Evolutionary conservation across 768 basidiomycete species (phyloP).

Genomic region (Cantharellus cinnabarinus): DNA sequence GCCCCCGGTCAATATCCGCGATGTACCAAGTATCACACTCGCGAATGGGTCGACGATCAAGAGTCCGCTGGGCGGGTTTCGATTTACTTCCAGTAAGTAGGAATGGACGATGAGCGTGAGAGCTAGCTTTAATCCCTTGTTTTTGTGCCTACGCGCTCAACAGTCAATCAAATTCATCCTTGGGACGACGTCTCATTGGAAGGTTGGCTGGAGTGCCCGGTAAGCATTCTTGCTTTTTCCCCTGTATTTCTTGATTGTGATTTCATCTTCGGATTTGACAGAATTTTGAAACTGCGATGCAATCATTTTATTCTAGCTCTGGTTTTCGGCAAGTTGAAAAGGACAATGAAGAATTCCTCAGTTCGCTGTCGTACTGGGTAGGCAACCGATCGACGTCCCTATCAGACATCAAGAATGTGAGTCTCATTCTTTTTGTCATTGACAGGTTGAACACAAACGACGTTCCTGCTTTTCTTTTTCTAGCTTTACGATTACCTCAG

Average conservation of each 20-base stretch:
- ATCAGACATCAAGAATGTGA: slow-evolving; percentile 14
- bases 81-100: slow-evolving; percentile 51
- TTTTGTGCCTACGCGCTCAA: not conserved
- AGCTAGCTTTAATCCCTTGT: slow-evolving; percentile 7
- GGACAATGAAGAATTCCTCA: slow-evolving; percentile 4
- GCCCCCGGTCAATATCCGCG: slow-evolving; percentile 23
- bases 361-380: not conserved
- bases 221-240: slow-evolving; percentile 12
- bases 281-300: slow-evolving; percentile 1
- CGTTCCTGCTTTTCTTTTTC: not conserved
- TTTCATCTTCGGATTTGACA: slow-evolving; percentile 17
- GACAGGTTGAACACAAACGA: not conserved
- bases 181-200: slow-evolving; percentile 42
- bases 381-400: slow-evolving; percentile 1
- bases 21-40: slow-evolving; percentile 32
- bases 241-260: slow-evolving; percentile 21
- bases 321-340: slow-evolving; percentile 1
- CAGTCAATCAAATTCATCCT: slow-evolving; percentile 47
- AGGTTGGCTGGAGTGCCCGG: slow-evolving; percentile 41
- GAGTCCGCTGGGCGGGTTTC: slow-evolving; percentile 47
- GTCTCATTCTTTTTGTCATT: not conserved
- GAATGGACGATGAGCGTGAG: no score
- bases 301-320: slow-evolving; percentile 9
- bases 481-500: slow-evolving; percentile 64
- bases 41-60: slow-evolving; percentile 41